Percentiles rank a stretch among this genome's conserved stretches.
Conservation (phyloP, 1,284 basidiomycete species). For the Anthracocystis panici-leucophaei region DNA sequence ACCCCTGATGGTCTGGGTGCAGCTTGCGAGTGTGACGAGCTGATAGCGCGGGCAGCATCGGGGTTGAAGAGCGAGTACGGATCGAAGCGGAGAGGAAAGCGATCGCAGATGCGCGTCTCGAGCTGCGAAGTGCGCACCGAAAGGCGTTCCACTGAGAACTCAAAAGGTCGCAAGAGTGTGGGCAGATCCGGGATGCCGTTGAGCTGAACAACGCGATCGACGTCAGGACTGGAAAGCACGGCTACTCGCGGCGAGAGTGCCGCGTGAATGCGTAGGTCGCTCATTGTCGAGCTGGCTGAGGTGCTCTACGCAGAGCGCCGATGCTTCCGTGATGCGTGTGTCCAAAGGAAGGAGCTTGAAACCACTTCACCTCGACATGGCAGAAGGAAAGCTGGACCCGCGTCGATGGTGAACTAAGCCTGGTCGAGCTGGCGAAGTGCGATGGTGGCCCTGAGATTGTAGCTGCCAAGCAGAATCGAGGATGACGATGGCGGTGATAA, state of each 20-base stretch:
- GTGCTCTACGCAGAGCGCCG: neutral
- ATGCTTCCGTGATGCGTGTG: neutral
- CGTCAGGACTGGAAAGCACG: slow-evolving; percentile 61
- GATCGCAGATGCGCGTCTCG: slow-evolving; percentile 50
- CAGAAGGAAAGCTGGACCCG: neutral
- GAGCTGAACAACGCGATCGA: slow-evolving; percentile 41
- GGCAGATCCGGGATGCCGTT: slow-evolving; percentile 58
- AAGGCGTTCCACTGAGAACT: slow-evolving; percentile 49
- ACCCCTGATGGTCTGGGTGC: slow-evolving; percentile 22
- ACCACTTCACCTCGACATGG: slow-evolving; percentile 5
- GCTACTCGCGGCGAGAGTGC: slow-evolving; percentile 64
- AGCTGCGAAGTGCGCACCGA: slow-evolving; percentile 65
- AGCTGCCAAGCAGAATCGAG: neutral
- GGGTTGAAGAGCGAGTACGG: slow-evolving; percentile 50
- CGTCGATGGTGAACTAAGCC: too few relatives aligned
- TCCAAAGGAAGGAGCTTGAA: neutral
- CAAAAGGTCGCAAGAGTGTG: slow-evolving; percentile 62
- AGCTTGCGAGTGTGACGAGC: slow-evolving; percentile 11
- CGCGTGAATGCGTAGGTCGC: slow-evolving; percentile 53
- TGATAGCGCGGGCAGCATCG: slow-evolving; percentile 16
- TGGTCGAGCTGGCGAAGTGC: neutral
- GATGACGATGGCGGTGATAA: neutral
- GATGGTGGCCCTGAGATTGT: neutral
- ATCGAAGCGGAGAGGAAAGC: slow-evolving; percentile 65
- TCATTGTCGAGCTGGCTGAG: slow-evolving; percentile 15